Evolutionary conservation across 495 filamentous ascomycete genomes (phyloP).

Genomic region (Daldinia decipiens): DNA sequence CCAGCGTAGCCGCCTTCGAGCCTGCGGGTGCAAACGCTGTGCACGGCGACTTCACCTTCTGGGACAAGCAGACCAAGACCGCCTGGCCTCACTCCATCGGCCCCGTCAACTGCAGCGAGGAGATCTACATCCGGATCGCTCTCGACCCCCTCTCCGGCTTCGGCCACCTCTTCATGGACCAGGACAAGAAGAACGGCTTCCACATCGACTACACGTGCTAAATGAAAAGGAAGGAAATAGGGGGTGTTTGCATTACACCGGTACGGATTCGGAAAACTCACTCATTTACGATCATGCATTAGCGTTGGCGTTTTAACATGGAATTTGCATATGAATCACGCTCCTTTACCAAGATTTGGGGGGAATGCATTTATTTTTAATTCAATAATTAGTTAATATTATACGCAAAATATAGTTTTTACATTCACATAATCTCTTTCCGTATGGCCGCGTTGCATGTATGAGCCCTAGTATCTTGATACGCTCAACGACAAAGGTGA

Average conservation of each 20-base stretch:
- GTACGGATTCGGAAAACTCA: neutral
- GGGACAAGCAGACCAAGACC: slow-evolving; percentile 29
- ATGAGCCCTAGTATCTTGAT: neutral
- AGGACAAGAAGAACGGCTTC: slow-evolving; percentile 41
- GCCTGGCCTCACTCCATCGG: slow-evolving; percentile 29
- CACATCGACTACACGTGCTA: slow-evolving; percentile 32
- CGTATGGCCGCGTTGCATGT: neutral
- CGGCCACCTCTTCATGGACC: slow-evolving; percentile 40
- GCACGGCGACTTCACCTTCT: slow-evolving; percentile 42
- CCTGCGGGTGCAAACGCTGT: neutral
- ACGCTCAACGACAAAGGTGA: neutral
- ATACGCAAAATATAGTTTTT: neutral
- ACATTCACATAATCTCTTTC: neutral
- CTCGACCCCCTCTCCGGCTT: slow-evolving; percentile 25
- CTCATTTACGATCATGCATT: slow-evolving; percentile 5
- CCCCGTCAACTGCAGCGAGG: slow-evolving; percentile 28
- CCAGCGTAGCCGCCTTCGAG: slow-evolving; percentile 24
- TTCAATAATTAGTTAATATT: neutral
- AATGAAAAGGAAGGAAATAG: neutral
- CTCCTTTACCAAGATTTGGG: neutral
- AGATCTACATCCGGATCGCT: slow-evolving; percentile 33
- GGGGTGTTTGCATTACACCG: neutral
- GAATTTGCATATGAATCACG: neutral
- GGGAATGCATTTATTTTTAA: neutral
- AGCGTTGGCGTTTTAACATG: slow-evolving; percentile 2